Base-by-base conservation (phyloP, 1,284 basidiomycete species). In the Mycosarcoma mackinlayi region DNA sequence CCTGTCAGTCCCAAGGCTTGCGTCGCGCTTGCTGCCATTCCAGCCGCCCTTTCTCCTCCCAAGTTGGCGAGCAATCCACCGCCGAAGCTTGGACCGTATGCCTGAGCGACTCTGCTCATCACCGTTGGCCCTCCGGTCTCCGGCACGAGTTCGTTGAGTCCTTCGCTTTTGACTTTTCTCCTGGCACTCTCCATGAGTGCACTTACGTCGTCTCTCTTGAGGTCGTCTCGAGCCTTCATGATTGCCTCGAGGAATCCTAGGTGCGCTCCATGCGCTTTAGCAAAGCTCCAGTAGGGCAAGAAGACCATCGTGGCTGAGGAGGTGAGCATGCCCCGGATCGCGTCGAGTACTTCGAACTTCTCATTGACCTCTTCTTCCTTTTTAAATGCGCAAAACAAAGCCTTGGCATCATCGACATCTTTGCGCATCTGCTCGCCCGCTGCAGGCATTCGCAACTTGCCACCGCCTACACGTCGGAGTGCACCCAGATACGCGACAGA, bases 171-270 rank as follows among this genome's bases (percentile, higher is more conserved):
- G 19, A 93, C 92, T 82, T 95, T 98, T 49, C 93, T 88, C 83
- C 90, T 92, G 62, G 97, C 87, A 58, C 90, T 92, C 30, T 98
- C 95, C 92, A 98, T 96, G 47, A 96, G 90, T 54, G 96, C 93
- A 73, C 85, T 90, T n/a, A 91, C 91, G 11, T 89, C 88, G 1
- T 90, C 88, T 34, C 92, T 88, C 84, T 98, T 94, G 54, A 98
- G 85, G 84, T 98, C 94, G 68, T 92, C 91, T 45, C 96, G 87
- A 7, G 91, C 90, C 80, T 90, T 92, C 87, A 98, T 91, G 44
- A 98, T 76, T 4, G 89, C 88, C 82, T 98, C 94, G 24, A 96
- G 90, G 79, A 98, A 98, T 3, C 88, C 86, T 30, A 98, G 86
- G 75, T 95, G 94, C 13, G 95, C 93, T 3, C 96, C 95, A 83